Percentiles rank a stretch among this genome's conserved stretches.
Conservation (phyloP, 805 yeast genomes). For the Maudiozyma serrabonitensis region DNA sequence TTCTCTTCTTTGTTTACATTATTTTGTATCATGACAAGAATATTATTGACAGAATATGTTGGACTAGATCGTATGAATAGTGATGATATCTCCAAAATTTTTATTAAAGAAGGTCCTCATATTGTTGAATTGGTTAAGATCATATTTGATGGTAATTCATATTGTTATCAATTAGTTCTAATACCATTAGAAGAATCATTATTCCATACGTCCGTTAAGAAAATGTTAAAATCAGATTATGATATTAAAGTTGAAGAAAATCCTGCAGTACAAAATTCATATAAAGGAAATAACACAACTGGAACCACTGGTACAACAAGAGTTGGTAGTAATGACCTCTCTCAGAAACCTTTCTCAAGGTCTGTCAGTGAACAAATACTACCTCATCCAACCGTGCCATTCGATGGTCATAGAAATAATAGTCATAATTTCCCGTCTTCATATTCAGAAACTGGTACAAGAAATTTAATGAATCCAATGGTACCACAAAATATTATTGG, state of each 20-base stretch:
- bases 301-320: not conserved
- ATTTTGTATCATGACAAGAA: constrained; percentile 3
- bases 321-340: not conserved
- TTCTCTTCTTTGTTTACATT: constrained; percentile 7
- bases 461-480: not conserved
- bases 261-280: not conserved
- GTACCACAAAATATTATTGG: not conserved
- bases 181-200: constrained; percentile 18
- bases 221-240: constrained; percentile 10
- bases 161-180: constrained; percentile 15
- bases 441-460: not conserved
- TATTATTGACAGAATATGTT: constrained; percentile 1
- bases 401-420: not conserved
- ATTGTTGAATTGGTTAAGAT: constrained; percentile 8
- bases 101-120: constrained; percentile 40
- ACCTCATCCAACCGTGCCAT: not conserved
- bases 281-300: not conserved
- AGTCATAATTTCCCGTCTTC: not conserved
- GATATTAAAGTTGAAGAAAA: not conserved
- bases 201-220: constrained; percentile 17
- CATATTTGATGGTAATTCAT: constrained; percentile 20
- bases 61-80: not conserved
- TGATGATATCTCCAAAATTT: not conserved
- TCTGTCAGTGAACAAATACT: not conserved
- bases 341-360: not conserved